These are phyloP conservation scores for Leccinum rimulosum DNA, from an alignment of 768 basidiomycete genomes.

Conservation along the genomic window DNA sequence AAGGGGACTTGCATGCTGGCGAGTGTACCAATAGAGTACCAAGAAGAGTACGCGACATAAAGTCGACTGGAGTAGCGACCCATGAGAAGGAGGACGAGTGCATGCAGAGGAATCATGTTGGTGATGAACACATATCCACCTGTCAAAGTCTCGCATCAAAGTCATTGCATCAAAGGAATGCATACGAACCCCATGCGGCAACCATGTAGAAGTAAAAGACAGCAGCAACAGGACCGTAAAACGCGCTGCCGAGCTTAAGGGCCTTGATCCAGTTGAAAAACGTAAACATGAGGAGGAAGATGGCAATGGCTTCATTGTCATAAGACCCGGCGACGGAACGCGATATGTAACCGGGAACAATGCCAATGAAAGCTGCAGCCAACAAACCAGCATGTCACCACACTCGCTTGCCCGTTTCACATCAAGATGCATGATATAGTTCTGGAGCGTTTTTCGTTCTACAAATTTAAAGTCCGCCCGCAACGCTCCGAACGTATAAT, in stretches of 20 bases:
- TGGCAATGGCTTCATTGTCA: slow-evolving; percentile 99
- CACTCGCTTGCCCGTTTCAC: no score
- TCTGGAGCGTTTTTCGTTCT: no score
- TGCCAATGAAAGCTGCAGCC: slow-evolving; percentile 97
- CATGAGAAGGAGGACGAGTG: slow-evolving; percentile 93
- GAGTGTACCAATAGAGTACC: slow-evolving; percentile 87
- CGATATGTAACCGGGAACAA: slow-evolving; percentile 97
- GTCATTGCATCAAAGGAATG: neutral
- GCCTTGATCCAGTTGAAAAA: slow-evolving; percentile 98
- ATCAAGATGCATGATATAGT: no score
- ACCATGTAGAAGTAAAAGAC: slow-evolving; percentile 99
- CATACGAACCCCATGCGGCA: slow-evolving; percentile 90
- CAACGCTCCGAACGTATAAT: no score
- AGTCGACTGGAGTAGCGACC: slow-evolving; percentile 89
- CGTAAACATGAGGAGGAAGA: slow-evolving; percentile 99
- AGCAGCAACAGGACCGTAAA: slow-evolving; percentile 87
- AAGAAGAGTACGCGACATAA: slow-evolving; percentile 89
- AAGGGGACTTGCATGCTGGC: slow-evolving; percentile 99
- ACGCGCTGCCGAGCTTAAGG: slow-evolving; percentile 88
- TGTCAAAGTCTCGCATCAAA: slow-evolving; percentile 29
- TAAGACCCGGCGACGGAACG: slow-evolving; percentile 99
- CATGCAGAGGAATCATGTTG: slow-evolving; percentile 98
- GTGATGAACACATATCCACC: slow-evolving; percentile 99
- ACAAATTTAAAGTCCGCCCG: no score
- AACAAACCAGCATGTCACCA: slow-evolving; percentile 84